Evolutionary conservation across 2,329 filamentous ascomycete genomes (phyloP), one percentile per base, ranked within the genome.

Genomic region (Celoporthe dispersa): DNA sequence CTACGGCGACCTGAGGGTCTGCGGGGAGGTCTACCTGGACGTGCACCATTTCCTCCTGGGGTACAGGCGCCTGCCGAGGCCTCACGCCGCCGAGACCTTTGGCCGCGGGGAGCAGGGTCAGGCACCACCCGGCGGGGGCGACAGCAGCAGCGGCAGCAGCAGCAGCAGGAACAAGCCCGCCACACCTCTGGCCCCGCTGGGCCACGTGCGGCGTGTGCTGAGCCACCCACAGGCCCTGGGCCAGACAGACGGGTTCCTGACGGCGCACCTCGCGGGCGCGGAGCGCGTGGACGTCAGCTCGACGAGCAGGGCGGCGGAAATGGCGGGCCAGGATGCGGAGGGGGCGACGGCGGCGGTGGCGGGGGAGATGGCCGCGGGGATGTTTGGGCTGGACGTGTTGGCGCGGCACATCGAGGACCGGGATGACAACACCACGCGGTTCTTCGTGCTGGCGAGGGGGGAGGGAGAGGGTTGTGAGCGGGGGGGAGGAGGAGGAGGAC

Each of bases 181-280:
- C 53, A 80, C 80, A 73, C 88, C 90, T 3, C 75, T 86, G 53
- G 75, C 78, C 66, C 81, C 83, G 73, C 80, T 94, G 72, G 80
- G 82, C 68, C 85, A 91, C 75, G 86, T 98, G 76, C 87, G 86
- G 75, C 91, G 91, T 76, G 81, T 99, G 55, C 97, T 97, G 83
- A 96, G 93, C 33, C 96, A 99, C 80, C 94, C 95, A 12, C 96
- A 99, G 81, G 96, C 94, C 37, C 97, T 96, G 85, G 94, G 94
- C 35, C 96, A 99, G 82, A 98, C 94, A 80, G 90, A 90, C 60
- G 80, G 78, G 11, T 97, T 97, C 80, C 86, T 98, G 35, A 84
- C 86, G 11, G 83, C 85, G 37, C 84, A 92, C 75, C 87, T 97
- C 72, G 90, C 90, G 74, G 88, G 88, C 60, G 85, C 91, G n/a